Percentiles rank a stretch among this genome's conserved stretches.
Evolutionary conservation across 192 early-diverging fungal species (phyloP).

Genomic region (Backusella parvicylindrica): DNA sequence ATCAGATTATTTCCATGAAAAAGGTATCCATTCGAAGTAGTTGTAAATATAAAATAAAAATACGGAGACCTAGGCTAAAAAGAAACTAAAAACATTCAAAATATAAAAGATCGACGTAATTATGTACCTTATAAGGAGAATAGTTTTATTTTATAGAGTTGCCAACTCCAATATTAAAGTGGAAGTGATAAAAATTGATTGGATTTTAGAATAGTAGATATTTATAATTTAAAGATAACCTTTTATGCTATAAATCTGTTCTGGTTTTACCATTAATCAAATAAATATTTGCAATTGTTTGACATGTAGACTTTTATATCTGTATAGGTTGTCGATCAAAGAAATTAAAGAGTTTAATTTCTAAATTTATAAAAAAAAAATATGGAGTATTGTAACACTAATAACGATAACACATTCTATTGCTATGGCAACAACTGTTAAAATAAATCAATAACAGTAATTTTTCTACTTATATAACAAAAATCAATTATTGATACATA

Average conservation of each 20-base stretch:
- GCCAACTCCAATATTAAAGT: background rate
- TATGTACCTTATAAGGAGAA: background rate
- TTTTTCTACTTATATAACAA: background rate
- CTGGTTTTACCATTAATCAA: background rate
- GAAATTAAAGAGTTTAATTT: background rate
- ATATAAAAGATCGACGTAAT: background rate
- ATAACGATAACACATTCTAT: background rate
- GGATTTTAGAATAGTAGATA: background rate
- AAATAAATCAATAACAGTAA: background rate
- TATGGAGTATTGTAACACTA: background rate
- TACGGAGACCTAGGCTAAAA: background rate
- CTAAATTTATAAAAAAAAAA: background rate
- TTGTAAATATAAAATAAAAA: background rate
- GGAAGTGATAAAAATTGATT: background rate
- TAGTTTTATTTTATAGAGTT: background rate
- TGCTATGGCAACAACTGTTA: background rate
- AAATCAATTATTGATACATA: background rate
- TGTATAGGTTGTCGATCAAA: background rate
- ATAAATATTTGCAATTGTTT: background rate
- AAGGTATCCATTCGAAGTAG: background rate
- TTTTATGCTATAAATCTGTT: background rate
- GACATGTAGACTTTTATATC: background rate
- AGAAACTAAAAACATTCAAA: background rate
- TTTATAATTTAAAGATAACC: background rate
- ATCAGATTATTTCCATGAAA: background rate